Conservation (phyloP, 345 rosid species). For the Syzygium aromaticum region DNA sequence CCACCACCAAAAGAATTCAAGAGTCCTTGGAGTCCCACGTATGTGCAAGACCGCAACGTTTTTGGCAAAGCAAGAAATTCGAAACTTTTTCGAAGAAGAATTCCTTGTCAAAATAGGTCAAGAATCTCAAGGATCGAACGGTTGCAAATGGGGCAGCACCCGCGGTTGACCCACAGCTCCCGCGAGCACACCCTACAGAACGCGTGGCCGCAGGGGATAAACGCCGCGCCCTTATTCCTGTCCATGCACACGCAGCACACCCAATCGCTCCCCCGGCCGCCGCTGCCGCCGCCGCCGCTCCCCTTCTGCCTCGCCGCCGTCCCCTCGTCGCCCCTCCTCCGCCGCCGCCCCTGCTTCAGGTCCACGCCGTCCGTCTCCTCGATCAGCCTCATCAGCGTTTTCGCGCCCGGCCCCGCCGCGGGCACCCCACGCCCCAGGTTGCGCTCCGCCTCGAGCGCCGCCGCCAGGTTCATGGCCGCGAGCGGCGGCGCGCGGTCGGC, state of each 20-base stretch:
- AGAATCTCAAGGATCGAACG: conserved; percentile 16
- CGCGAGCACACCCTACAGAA: conserved; percentile 73
- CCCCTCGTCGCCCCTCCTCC: conserved; percentile 6
- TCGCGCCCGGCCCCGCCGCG: conserved; percentile 13
- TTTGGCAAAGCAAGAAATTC: background rate
- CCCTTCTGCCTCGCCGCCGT: conserved; percentile 13
- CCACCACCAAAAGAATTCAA: background rate
- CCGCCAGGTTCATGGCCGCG: conserved; percentile 54
- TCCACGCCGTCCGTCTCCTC: conserved; percentile 68
- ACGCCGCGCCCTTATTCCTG: conserved; percentile 82
- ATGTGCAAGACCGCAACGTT: background rate
- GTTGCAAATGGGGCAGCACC: conserved; percentile 72
- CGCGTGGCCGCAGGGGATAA: conserved; percentile 89
- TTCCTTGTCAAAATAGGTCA: background rate
- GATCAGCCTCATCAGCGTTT: conserved; percentile 69
- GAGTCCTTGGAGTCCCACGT: background rate
- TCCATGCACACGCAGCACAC: conserved; percentile 96
- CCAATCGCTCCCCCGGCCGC: conserved; percentile 24
- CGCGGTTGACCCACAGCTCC: conserved; percentile 55
- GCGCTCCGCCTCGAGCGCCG: conserved; percentile 83
- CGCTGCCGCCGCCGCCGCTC: conserved; percentile 17
- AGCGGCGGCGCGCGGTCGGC: background rate
- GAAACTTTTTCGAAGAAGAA: background rate
- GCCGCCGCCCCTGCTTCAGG: conserved; percentile 16
- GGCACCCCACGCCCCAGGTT: conserved; percentile 14